These are phyloP conservation scores for Corymbia maculata DNA, from an alignment of 345 rosid genomes.

Conservation along the genomic window DNA sequence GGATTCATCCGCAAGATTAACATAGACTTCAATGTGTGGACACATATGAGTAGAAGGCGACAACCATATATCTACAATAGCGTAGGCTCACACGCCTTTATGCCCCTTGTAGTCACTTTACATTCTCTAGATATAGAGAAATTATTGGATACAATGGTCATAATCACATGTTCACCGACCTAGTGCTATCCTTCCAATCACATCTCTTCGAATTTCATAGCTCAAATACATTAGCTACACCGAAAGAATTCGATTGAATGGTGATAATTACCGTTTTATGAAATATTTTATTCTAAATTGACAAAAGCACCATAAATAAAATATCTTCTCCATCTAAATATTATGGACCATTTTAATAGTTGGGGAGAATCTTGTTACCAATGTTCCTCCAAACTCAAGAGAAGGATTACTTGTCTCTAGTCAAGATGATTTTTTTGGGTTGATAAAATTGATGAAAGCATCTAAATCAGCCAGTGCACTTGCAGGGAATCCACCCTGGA, in stretches of 20 bases:
- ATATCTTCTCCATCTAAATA: not conserved
- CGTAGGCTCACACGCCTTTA: not conserved
- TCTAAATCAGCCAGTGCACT: constrained; percentile 7
- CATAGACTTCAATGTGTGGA: too few relatives aligned
- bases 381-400: not conserved
- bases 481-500: constrained; percentile 14
- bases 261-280: not conserved
- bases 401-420: not conserved
- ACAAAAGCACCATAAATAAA: fast-evolving
- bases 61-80: not conserved
- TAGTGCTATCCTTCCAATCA: fast-evolving
- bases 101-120: not conserved
- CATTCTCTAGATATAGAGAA: not conserved
- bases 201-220: not conserved
- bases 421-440: not conserved
- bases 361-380: too few relatives aligned
- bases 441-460: not conserved
- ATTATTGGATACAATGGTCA: not conserved
- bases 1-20: not conserved
- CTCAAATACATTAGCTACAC: not conserved
- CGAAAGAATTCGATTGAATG: not conserved
- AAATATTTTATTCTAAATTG: not conserved
- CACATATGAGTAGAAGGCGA: not conserved
- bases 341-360: too few relatives aligned
- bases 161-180: fast-evolving